Conservation (phyloP, 768 basidiomycete genomes). For the Filobasidium wieringae region DNA sequence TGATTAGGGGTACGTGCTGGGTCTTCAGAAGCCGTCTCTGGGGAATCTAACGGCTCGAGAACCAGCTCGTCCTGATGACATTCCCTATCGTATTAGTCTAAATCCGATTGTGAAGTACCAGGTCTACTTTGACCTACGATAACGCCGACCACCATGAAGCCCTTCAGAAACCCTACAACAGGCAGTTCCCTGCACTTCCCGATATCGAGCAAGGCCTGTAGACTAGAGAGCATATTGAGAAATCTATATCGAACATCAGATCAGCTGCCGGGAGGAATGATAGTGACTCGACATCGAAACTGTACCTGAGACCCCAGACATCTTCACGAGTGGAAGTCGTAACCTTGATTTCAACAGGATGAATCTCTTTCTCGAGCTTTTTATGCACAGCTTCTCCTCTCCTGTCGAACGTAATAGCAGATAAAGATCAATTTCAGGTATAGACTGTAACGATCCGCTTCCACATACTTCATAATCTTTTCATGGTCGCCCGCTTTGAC, state of each 20-base stretch:
- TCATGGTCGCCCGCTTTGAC: conserved; percentile 33
- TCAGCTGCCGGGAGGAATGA: background rate
- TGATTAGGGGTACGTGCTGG: background rate
- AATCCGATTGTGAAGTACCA: background rate
- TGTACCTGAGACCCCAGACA: conserved; percentile 61
- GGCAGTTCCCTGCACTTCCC: conserved; percentile 63
- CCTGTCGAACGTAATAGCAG: background rate
- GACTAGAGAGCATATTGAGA: conserved; percentile 56
- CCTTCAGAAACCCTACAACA: conserved; percentile 63
- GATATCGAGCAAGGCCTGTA: conserved; percentile 45
- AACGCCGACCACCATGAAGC: conserved; percentile 56
- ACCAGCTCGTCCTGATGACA: conserved; percentile 35
- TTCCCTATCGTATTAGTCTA: background rate
- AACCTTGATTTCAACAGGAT: conserved; percentile 50
- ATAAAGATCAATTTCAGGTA: background rate
- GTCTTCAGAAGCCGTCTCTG: background rate
- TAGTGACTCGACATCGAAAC: conserved; percentile 22
- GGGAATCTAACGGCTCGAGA: conserved; percentile 21
- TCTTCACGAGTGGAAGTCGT: conserved; percentile 52
- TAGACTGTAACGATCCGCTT: background rate
- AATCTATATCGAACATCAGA: conserved; percentile 44
- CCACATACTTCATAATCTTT: conserved; percentile 26
- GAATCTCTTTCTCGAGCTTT: conserved; percentile 60
- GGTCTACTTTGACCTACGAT: conserved; percentile 42
- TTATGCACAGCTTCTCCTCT: conserved; percentile 53